phyloP scores from a whole-genome alignment of 768 basidiomycete species.

The Naganishia vishniacii region DNA sequence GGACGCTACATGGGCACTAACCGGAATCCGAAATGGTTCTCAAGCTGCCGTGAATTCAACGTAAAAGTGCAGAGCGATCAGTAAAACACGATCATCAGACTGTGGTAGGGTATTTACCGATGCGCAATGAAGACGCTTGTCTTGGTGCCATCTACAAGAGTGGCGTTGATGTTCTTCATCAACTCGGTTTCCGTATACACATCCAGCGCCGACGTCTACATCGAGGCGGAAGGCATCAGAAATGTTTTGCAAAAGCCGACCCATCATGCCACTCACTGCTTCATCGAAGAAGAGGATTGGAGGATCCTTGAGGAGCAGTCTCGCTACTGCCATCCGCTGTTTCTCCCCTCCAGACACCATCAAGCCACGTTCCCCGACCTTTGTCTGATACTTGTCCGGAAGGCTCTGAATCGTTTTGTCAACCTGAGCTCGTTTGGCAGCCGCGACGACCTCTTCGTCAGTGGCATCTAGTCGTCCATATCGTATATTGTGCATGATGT shows the following conservation, averaged over 20 bases:
- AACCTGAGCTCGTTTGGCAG: conserved; percentile 78
- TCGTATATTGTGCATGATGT: conserved; percentile 89
- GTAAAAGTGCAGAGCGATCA: too few relatives aligned
- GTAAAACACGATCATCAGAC: neutral
- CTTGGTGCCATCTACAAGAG: conserved; percentile 66
- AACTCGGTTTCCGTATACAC: conserved; percentile 90
- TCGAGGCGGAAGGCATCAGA: too few relatives aligned
- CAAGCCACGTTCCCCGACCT: conserved; percentile 89
- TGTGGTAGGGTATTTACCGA: conserved; percentile 47
- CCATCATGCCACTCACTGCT: conserved; percentile 66
- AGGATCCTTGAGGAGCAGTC: conserved; percentile 87
- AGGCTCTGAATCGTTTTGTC: conserved; percentile 70
- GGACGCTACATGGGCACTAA: conserved; percentile 43
- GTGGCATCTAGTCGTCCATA: conserved; percentile 83
- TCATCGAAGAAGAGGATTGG: conserved; percentile 97
- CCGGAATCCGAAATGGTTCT: conserved; percentile 87
- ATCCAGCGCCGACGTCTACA: conserved; percentile 96
- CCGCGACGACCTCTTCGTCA: conserved; percentile 82
- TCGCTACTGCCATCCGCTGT: conserved; percentile 87
- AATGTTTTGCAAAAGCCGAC: too few relatives aligned
- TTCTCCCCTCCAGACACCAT: conserved; percentile 99
- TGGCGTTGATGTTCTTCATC: conserved; percentile 85
- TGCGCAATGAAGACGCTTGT: conserved; percentile 98
- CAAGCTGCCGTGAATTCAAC: conserved; percentile 52
- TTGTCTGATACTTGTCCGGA: conserved; percentile 80